These are phyloP conservation scores for Penicillium hordei DNA, from an alignment of 2,329 filamentous ascomycete genomes.

Conservation along the genomic window DNA sequence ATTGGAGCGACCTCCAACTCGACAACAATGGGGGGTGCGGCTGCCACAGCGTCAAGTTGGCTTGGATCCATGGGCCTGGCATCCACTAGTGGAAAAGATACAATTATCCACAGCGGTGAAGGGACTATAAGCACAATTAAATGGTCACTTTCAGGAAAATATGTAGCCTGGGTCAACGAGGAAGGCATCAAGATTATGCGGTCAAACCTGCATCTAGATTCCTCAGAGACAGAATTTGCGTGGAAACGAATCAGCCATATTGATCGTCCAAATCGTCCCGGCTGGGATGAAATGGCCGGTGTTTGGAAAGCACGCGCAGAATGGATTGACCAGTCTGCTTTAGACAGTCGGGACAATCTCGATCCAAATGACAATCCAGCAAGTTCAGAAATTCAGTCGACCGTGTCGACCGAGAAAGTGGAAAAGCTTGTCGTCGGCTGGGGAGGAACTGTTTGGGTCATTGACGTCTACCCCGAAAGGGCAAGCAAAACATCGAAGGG, in stretches of 20 bases:
- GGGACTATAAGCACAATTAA: conserved; percentile 88
- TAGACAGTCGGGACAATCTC: conserved; percentile 69
- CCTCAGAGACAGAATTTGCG: conserved; percentile 72
- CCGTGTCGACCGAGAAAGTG: conserved; percentile 41
- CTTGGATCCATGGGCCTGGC: conserved; percentile 83
- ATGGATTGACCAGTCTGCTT: conserved; percentile 82
- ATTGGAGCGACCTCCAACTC: conserved; percentile 77
- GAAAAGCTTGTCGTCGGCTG: conserved; percentile 91
- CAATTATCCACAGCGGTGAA: conserved; percentile 85
- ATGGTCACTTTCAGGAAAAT: conserved; percentile 91
- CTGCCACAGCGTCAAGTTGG: conserved; percentile 85
- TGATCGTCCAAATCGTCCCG: conserved; percentile 78
- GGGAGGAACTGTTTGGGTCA: conserved; percentile 94
- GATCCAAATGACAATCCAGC: conserved; percentile 28
- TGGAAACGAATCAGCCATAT: conserved; percentile 96
- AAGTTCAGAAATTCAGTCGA: conserved; percentile 46
- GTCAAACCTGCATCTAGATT: conserved; percentile 77
- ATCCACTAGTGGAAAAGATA: conserved; percentile 76
- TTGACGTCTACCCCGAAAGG: conserved; percentile 79
- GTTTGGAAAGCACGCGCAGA: conserved; percentile 92
- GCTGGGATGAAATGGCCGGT: conserved; percentile 94
- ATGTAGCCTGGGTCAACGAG: conserved; percentile 93
- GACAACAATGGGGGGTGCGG: conserved; percentile 72
- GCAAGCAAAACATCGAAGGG: conserved; percentile 67
- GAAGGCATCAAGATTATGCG: conserved; percentile 98